Base-by-base conservation (phyloP, 2,329 filamentous ascomycete species). In the Chaetomium globosum region DNA sequence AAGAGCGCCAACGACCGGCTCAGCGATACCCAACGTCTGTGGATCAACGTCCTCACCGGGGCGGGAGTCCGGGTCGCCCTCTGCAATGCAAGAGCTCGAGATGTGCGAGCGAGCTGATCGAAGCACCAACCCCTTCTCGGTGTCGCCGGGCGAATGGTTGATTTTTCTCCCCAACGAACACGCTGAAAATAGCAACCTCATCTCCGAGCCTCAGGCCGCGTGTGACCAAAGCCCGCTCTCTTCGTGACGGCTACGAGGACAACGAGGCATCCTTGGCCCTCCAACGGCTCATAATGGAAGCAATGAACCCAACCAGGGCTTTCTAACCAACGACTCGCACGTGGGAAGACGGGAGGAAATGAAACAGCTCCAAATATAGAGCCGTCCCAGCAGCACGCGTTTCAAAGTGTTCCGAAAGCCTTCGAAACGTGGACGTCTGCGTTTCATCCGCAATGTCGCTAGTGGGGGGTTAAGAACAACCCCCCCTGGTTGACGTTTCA, bases 11-110 rank as follows among this genome's bases (percentile, higher is more conserved):
- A 97, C 77, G 95, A 99, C 81, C 87, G 93, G 48, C 80, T 99
- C 73, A 98, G 94, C 77, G 95, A 99, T 80, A 96, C 93, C 21
- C 95, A 99, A 80, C 82, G 95, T 71, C 83, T 99, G 70, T 99
- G 95, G 95, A 97, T 98, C 73, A 92, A 98, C 81, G 92, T 97
- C 8, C 82, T 99, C 61, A 89, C 88, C 8, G 89, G 89, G 1
- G 93, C 93, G 1, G 94, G 95, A 2, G 85, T 98, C 48, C 86
- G 84, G 70, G 94, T 98, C 31, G 93, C 96, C 72, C 81, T 98
- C 69, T 96, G 85, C 74, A 85, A 87, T 74, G 86, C 85, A 13
- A 77, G 85, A 46, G 84, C 85, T 48, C 82, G 76, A 68, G 81
- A 86, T 72, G 79, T 85, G 31, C 78, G 78, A 65, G 75, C 80